These are phyloP conservation scores for Baudoinia panamericana DNA, from an alignment of 495 filamentous ascomycete species.

Conservation along the genomic window DNA sequence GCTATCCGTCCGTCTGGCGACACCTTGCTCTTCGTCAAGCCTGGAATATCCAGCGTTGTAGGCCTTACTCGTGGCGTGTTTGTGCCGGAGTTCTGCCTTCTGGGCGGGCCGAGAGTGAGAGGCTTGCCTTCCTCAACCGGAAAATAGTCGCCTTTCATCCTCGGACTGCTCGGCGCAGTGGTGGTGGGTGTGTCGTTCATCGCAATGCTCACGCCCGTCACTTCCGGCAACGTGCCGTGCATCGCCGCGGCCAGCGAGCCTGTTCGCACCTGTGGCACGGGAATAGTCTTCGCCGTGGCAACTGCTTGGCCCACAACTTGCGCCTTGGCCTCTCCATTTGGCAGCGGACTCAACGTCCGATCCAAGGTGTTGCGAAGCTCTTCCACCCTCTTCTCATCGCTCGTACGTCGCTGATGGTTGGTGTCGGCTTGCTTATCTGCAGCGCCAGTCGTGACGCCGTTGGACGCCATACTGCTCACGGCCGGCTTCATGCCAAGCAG, in stretches of 20 bases:
- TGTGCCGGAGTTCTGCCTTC: conserved; percentile 36
- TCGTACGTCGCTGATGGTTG: background rate
- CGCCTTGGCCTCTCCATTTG: background rate
- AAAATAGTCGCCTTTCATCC: conserved; percentile 43
- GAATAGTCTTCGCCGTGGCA: background rate
- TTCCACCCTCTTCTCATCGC: conserved; percentile 10
- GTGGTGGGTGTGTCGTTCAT: conserved; percentile 52
- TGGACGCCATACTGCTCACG: conserved; percentile 3
- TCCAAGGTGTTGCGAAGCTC: conserved; percentile 15
- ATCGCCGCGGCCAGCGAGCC: conserved; percentile 10
- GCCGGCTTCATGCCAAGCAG: conserved; percentile 2
- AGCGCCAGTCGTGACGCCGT: background rate
- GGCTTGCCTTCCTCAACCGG: conserved; percentile 1
- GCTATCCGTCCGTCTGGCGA: conserved; percentile 91
- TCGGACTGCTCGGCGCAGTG: conserved; percentile 57
- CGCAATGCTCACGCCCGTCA: conserved; percentile 14
- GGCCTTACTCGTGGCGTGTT: conserved; percentile 40
- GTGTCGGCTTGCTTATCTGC: background rate
- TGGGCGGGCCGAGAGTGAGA: conserved; percentile 30
- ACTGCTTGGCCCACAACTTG: background rate
- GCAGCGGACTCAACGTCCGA: conserved; percentile 3
- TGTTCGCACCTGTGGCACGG: background rate
- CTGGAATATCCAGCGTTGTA: conserved; percentile 36
- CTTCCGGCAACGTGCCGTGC: conserved; percentile 6
- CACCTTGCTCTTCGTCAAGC: conserved; percentile 81